Base-by-base conservation (phyloP, 768 basidiomycete genomes). In the Obba rivulosa region DNA sequence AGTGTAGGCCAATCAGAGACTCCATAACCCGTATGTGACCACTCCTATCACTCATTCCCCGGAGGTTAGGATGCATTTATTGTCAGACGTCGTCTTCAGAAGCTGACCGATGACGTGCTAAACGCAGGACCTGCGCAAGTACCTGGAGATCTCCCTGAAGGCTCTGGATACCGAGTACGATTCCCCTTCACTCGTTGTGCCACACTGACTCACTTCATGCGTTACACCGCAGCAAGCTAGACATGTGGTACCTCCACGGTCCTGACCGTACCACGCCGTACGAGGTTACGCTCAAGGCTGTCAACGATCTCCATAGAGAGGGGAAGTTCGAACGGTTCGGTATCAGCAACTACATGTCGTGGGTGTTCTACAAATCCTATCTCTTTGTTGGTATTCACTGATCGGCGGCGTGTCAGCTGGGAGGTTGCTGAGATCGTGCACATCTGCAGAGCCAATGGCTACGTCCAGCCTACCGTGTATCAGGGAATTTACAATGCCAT, bases 391-490 rank as follows among this genome's bases (percentile, higher is more conserved):
- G 13, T 31, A 31, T 13, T 31, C 7, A 13, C 28, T 7, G 20
- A n/a, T 13, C 13, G 25, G 31, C 48, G 52, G 20, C 18, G 24
- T 36, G 8, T 13, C 20, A 41, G 40, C 17, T 41, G 40, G 38
- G 37, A 72, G 69, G 77, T 80, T 17, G 77, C 78, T 4, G 79
- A 80, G 56, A 69, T 81, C 17, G 73, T 79, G 0, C 68, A 69
- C 0, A 80, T 80, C 28, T 79, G 78, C 62, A 74, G 67, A 41
- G 64, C 66, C 3, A 76, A 78, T 17, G 72, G 73, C 2, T 81
- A 71, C 46, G 68, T 79, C 11, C 62, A 69, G 48, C 79, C 79
- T 2, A 75, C 70, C 13, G 73, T 72, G 7, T 81, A 80, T 49
- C 71, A 76, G 62, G 77, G 17, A 22, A 23, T 28, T 31, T 34